Conservation (phyloP, 441 rosid species). For the Kokia cookei region DNA sequence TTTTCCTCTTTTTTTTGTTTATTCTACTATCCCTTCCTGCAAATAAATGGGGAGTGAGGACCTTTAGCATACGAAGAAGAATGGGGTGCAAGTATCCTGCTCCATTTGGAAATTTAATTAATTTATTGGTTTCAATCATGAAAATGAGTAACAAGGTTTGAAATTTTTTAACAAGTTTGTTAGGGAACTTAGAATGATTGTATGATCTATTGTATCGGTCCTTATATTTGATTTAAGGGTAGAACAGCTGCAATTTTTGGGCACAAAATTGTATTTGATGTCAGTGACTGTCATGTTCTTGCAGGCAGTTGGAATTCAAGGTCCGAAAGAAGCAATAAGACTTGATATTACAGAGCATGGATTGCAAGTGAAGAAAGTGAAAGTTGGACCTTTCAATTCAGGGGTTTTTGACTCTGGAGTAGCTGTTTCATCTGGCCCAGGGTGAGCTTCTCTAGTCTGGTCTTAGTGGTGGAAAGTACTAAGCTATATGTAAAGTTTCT, state of each 20-base stretch:
- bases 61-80: background rate
- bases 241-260: background rate
- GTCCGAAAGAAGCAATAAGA: slow-evolving; percentile 54
- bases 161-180: background rate
- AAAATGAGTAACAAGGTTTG: background rate
- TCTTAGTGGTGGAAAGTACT: background rate
- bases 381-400: slow-evolving; percentile 90
- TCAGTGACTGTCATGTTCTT: background rate
- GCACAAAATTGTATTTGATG: background rate
- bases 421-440: slow-evolving; percentile 57
- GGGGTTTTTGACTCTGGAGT: slow-evolving; percentile 86
- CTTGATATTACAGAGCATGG: slow-evolving; percentile 64
- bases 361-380: slow-evolving; percentile 62
- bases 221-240: background rate
- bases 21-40: background rate
- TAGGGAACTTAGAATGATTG: background rate
- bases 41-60: background rate
- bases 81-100: background rate
- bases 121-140: background rate
- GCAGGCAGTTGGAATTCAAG: slow-evolving; percentile 59
- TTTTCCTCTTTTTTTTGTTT: background rate
- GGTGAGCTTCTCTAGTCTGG: slow-evolving; percentile 32
- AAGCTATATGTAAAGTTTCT: background rate
- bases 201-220: background rate
- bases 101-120: background rate